Conservation (phyloP, 2,329 filamentous ascomycete genomes). For the Gaeumannomyces tritici region DNA sequence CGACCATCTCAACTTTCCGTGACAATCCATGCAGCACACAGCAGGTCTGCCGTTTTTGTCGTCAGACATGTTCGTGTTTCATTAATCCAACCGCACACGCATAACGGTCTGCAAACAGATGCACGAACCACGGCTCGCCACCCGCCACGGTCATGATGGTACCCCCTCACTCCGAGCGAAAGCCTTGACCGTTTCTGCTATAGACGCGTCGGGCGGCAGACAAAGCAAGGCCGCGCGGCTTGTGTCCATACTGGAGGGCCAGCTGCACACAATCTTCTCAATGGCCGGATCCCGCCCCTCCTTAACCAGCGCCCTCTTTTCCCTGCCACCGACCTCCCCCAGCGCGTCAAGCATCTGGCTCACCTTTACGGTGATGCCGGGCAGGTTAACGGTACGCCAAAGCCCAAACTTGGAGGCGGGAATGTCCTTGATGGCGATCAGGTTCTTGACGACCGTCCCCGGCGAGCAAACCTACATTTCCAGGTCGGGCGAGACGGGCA, state of each 20-base stretch:
- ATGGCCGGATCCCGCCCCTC: constrained; percentile 27
- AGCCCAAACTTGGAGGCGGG: constrained; percentile 8
- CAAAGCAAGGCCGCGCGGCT: background rate
- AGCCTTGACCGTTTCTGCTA: background rate
- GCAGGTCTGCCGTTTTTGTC: background rate
- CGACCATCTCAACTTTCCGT: background rate
- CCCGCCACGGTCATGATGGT: background rate
- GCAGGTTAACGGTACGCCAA: constrained; percentile 28
- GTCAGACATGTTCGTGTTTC: background rate
- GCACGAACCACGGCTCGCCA: background rate
- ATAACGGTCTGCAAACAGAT: too few relatives aligned
- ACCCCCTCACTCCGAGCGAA: background rate
- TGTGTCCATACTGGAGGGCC: background rate
- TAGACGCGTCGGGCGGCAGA: background rate
- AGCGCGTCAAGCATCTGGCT: constrained; percentile 41
- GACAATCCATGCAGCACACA: background rate
- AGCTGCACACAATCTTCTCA: constrained; percentile 1
- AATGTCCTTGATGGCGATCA: constrained; percentile 19
- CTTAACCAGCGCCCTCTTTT: constrained; percentile 30
- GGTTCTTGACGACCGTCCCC: constrained; percentile 35
- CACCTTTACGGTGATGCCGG: constrained; percentile 35
- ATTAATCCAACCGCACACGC: background rate
- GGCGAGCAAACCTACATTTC: constrained; percentile 44
- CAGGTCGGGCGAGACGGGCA: constrained; percentile 25
- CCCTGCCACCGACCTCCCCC: constrained; percentile 32